Base-by-base conservation (phyloP, 192 early-diverging fungal genomes). In the Ambispora gerdemannii region DNA sequence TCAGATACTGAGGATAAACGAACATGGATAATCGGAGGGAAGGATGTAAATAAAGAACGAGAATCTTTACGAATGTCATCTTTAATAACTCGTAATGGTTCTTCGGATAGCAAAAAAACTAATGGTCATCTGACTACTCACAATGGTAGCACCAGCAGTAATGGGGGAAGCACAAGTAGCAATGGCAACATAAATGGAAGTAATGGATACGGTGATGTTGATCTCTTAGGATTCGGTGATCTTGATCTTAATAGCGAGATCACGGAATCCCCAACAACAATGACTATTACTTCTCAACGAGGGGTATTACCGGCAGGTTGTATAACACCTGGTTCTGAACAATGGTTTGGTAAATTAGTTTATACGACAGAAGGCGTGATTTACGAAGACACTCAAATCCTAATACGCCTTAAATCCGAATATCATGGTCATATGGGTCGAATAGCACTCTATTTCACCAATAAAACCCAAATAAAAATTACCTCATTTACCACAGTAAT, bases 1-100 rank as follows among this genome's bases (percentile, higher is more conserved):
- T 81, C 88, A 10, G 91, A 95, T 76, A 97, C 96, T 0, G 95
- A 97, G 73, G 96, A 98, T 70, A 94, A 94, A 76, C 87, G 97
- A 47, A 94, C 91, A 10, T 97, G 95, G 96, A 84, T 92, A 19
- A 89, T 93, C 77, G 95, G 95, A 66, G 93, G 93, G 28, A 88
- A 88, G 70, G 92, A 90, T n/a, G 83, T 87, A 30, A 92, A 92
- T 69, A 78, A 87, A 24, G 81, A 89, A 71, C 76, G 83, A 73
- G 66, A 83, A 74, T 72, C 30, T 74, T 33, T 34, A 73, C 50
- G 75, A 70, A 17, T 70, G 52, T 36, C 73, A 76, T 55, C 25
- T 24, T 67, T 61, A 34, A 20, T 34, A 11, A 22, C 62, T 74
- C 82, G 70, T 70, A 75, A 25, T 78, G 79, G 35, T 43, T 73